Conservation (phyloP, 1,139 yeast genomes). For the Sugiyamaella xylanicola region DNA sequence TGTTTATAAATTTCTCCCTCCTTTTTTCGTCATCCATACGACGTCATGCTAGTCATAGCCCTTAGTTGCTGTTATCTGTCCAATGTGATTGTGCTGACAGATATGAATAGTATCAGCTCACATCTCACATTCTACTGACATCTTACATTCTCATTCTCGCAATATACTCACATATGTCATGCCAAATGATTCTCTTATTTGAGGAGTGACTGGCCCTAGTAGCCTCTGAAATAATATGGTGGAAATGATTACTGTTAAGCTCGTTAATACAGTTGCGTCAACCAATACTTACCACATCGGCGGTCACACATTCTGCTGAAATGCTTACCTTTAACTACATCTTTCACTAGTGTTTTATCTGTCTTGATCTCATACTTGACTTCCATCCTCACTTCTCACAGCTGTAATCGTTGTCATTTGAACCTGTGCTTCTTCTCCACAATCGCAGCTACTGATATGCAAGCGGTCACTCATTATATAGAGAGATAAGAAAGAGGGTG, state of each 20-base stretch:
- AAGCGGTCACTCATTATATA: no score
- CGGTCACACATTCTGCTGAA: no score
- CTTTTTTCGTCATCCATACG: no score
- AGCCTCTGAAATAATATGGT: conserved; percentile 69
- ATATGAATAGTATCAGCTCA: no score
- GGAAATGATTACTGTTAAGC: conserved; percentile 55
- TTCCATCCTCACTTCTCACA: conserved; percentile 34
- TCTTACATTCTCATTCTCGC: conserved; percentile 7
- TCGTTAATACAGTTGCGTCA: background rate
- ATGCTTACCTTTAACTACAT: conserved; percentile 44
- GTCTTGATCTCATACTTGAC: conserved; percentile 42
- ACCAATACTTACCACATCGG: no score
- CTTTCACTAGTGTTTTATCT: conserved; percentile 42
- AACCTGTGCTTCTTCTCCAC: background rate
- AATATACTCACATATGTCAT: conserved; percentile 42
- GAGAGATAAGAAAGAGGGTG: no score
- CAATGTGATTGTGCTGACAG: no score
- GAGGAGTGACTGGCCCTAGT: conserved; percentile 66
- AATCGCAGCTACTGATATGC: background rate
- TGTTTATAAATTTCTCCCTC: no score
- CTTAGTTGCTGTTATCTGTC: no score
- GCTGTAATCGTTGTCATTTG: background rate
- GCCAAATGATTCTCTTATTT: conserved; percentile 48
- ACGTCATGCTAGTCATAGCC: no score
- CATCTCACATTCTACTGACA: no score